Conservation (phyloP, 2,329 filamentous ascomycete species). For the Onygena corvina region DNA sequence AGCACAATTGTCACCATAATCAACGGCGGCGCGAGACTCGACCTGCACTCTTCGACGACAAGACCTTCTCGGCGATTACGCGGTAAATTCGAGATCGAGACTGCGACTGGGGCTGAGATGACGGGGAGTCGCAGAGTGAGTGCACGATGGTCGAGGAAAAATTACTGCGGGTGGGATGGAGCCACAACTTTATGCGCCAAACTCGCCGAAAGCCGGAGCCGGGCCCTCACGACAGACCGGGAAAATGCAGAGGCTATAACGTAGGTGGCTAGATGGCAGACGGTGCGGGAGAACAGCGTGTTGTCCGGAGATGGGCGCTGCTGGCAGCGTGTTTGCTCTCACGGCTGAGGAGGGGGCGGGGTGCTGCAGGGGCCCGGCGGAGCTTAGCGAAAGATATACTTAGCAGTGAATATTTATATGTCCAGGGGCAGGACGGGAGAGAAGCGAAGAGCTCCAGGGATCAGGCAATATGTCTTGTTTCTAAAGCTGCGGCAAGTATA, state of each 20-base stretch:
- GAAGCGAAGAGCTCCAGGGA: neutral
- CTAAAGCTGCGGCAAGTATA: neutral
- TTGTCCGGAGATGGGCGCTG: no score
- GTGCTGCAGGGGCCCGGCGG: no score
- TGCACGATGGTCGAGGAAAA: neutral
- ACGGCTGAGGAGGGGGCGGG: no score
- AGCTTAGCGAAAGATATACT: no score
- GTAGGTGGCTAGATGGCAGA: no score
- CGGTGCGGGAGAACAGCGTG: no score
- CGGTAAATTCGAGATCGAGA: no score
- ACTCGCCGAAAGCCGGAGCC: neutral
- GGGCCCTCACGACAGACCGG: no score
- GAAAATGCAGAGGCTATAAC: no score
- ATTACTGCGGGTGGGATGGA: neutral
- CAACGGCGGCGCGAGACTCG: neutral
- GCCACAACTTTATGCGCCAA: neutral
- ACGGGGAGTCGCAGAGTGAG: neutral
- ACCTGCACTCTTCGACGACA: no score
- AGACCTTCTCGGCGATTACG: no score
- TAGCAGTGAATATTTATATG: neutral
- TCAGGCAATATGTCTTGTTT: neutral
- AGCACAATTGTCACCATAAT: constrained; percentile 34
- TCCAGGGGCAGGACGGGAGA: neutral
- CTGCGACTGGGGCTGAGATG: neutral
- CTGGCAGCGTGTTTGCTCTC: no score